Conservation (phyloP, 306 rosid species). For the Lupinus albus region DNA sequence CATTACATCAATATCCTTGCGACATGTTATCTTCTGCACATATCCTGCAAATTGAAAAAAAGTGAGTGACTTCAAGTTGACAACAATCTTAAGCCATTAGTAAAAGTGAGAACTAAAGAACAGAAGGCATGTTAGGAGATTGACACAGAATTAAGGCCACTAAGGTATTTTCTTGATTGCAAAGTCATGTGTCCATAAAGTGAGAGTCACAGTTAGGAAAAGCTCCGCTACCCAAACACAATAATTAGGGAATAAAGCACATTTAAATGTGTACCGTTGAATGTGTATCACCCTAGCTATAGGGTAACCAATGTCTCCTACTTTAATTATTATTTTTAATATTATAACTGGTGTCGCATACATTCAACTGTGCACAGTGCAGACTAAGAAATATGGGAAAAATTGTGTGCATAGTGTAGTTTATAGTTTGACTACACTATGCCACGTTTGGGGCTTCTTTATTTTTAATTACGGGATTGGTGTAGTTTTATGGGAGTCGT, state of each 20-base stretch:
- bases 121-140: conserved; percentile 20
- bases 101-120: background rate
- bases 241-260: background rate
- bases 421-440: no score
- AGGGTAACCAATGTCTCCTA: background rate
- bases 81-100: conserved; percentile 23
- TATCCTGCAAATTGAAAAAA: conserved; percentile 66
- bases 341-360: background rate
- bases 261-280: background rate
- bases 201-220: conserved; percentile 2
- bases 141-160: conserved; percentile 17
- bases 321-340: background rate
- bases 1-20: conserved; percentile 82
- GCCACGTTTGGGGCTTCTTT: no score
- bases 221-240: conserved; percentile 21
- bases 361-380: background rate
- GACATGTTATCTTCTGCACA: conserved; percentile 94
- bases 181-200: background rate
- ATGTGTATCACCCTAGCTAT: background rate
- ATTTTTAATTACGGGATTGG: no score
- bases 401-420: no score
- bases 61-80: conserved; percentile 37
- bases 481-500: no score
- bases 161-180: conserved; percentile 17
- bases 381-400: no score